Evolutionary conservation across 2,329 filamentous ascomycete genomes (phyloP).

Genomic region (Lizonia empirigonia): DNA sequence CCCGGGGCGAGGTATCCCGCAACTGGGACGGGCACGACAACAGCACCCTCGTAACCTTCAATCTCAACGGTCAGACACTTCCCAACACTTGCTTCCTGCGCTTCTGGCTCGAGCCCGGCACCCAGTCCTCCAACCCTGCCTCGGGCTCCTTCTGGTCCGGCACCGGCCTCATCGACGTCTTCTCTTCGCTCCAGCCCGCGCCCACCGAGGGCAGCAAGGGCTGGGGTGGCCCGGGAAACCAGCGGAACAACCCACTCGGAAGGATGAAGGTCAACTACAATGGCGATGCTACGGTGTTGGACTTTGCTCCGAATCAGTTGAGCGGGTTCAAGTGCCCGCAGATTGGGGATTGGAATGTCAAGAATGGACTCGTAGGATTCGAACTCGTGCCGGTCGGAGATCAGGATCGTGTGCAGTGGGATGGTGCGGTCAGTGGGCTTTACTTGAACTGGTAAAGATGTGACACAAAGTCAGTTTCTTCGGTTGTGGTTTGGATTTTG

Average conservation of each 20-base stretch:
- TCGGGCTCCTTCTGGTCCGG: constrained; percentile 2
- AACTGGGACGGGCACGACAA: constrained; percentile 13
- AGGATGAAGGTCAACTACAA: constrained; percentile 7
- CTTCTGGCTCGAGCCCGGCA: constrained; percentile 18
- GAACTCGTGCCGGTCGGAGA: constrained; percentile 23
- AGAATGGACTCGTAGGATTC: constrained; percentile 10
- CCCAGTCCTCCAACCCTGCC: background rate
- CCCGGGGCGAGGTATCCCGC: constrained; percentile 14
- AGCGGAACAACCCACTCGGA: constrained; percentile 13
- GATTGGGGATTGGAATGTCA: constrained; percentile 5
- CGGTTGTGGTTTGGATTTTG: background rate
- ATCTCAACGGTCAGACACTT: constrained; percentile 4
- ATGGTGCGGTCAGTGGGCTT: constrained; percentile 12
- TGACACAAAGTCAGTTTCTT: background rate
- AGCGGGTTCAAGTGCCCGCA: constrained; percentile 14
- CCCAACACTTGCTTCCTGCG: constrained; percentile 12
- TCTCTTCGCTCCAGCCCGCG: constrained; percentile 12
- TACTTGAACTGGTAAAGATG: constrained; percentile 7
- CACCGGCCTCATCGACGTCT: constrained; percentile 18
- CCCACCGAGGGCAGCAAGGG: constrained; percentile 2
- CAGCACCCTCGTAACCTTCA: constrained; percentile 23
- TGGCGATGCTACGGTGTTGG: constrained; percentile 2
- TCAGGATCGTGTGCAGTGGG: constrained; percentile 15
- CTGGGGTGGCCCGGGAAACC: constrained; percentile 23
- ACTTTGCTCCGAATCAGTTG: constrained; percentile 5